Base-by-base conservation (phyloP, 768 basidiomycete species). In the Pleurotus tuber-regium region DNA sequence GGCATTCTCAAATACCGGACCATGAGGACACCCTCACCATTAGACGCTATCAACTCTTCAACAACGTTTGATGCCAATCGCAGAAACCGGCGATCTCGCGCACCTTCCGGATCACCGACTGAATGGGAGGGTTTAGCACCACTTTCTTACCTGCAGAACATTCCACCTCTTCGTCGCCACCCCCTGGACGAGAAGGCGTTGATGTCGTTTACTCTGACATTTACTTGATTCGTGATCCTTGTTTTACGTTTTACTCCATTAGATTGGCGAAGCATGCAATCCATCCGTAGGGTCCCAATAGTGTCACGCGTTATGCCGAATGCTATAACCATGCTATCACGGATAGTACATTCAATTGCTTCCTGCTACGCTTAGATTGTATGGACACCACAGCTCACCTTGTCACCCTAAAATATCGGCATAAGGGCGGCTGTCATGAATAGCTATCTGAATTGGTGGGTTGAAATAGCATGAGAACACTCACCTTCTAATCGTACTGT, bases 161-260 rank as follows among this genome's bases (percentile, higher is more conserved):
- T 79, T 10, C 75, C 84, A 14, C 83, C 82, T 12, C 77, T 76
- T 14, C 77, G 78, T 47, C 78, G 87, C 41, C 87, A 89, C 62
- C 83, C 84, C 2, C 63, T 85, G 48, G 87, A 89, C 61, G 85
- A 88, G 64, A 77, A 80, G 61, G 82, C 83, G 4, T 70, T 89
- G 43, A 85, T 85, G 74, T 78, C 79, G 1, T 79, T 85, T 55
- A 66, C 74, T 23, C 46, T 31, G 46, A 48, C 46, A 30, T 48
- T 48, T 21, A 33, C 9, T 4, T 48, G 31, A 35, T 48, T 23
- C 29, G 18, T 14, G 7, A 14, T 44, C 10, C 28, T 6, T n/a
- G n/a, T n/a, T n/a, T n/a, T n/a, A n/a, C 4, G 30, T 18, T 31
- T 18, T 21, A 10, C 46, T 44, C 26, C 43, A 38, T 38, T 18